Conservation (phyloP, 1,284 basidiomycete species). For the Erythrobasidium hasegawianum region DNA sequence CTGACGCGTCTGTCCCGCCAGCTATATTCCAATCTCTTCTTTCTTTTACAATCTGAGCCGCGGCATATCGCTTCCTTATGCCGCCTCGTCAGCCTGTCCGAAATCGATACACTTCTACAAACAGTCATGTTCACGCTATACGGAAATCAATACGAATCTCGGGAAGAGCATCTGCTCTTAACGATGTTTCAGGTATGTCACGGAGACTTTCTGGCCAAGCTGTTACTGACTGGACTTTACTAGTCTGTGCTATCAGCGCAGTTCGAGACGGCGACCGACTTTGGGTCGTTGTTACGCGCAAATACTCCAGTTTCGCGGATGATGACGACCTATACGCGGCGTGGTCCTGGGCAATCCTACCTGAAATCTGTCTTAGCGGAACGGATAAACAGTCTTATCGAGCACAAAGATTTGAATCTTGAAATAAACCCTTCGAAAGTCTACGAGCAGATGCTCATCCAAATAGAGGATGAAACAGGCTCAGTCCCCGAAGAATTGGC, state of each 20-base stretch:
- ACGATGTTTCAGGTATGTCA: constrained; percentile 86
- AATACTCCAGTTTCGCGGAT: constrained; percentile 98
- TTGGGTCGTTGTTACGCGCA: constrained; percentile 90
- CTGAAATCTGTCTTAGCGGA: constrained; percentile 94
- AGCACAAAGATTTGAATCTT: constrained; percentile 95
- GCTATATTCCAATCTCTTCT: constrained; percentile 98
- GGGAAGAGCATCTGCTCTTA: constrained; percentile 94
- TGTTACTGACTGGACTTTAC: constrained; percentile 40
- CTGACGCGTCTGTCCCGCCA: constrained; percentile 50
- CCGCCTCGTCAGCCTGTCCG: constrained; percentile 89
- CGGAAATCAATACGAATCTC: constrained; percentile 97
- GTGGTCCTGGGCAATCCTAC: constrained; percentile 95
- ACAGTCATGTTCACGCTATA: constrained; percentile 99
- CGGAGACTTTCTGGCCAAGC: background rate
- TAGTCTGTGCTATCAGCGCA: constrained; percentile 95
- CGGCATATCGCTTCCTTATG: constrained; percentile 94
- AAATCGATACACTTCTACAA: constrained; percentile 97
- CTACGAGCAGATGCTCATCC: constrained; percentile 97
- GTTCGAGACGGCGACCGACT: constrained; percentile 97
- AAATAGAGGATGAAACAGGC: constrained; percentile 95
- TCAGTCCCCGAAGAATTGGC: constrained; percentile 83
- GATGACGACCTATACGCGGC: constrained; percentile 99
- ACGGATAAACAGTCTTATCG: constrained; percentile 94
- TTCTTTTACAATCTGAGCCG: constrained; percentile 95
- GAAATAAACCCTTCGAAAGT: constrained; percentile 99